A percentile compares a stretch with the other conserved stretches of the same genome.
These are phyloP conservation scores for Ceriops tagal DNA, from an alignment of 345 rosid species.

Conservation along the genomic window DNA sequence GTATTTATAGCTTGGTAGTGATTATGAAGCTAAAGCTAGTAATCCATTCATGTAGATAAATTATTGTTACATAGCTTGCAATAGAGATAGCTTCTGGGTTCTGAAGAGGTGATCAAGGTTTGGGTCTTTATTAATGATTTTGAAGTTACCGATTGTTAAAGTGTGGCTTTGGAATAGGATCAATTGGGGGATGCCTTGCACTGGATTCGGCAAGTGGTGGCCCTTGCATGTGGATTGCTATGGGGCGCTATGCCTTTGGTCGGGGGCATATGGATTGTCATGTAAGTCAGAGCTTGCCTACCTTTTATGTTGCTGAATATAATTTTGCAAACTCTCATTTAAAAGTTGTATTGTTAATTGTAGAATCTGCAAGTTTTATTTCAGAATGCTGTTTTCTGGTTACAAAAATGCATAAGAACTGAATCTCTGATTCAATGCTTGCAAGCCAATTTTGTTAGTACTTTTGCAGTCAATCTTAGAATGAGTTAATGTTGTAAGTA, in stretches of 20 bases:
- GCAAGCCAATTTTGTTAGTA: too few species aligned
- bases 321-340: background rate
- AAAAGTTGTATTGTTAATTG: background rate
- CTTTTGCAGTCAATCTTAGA: too few species aligned
- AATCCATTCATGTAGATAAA: background rate
- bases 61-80: background rate
- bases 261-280: slow-evolving; percentile 80
- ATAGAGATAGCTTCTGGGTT: background rate
- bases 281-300: slow-evolving; percentile 47
- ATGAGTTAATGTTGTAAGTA: too few species aligned
- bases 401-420: too few species aligned
- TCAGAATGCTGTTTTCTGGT: too few species aligned
- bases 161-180: slow-evolving; percentile 49
- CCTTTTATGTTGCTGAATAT: background rate
- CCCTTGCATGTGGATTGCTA: slow-evolving; percentile 69
- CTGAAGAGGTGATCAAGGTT: background rate
- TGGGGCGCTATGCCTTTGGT: slow-evolving; percentile 93
- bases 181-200: slow-evolving; percentile 97
- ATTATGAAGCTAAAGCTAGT: background rate
- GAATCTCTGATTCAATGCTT: too few species aligned
- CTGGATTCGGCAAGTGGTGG: slow-evolving; percentile 90
- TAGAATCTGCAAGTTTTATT: background rate
- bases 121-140: background rate
- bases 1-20: background rate
- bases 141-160: background rate